Evolutionary conservation across 495 filamentous ascomycete genomes (phyloP).

Genomic region (Neurospora tetraspora): DNA sequence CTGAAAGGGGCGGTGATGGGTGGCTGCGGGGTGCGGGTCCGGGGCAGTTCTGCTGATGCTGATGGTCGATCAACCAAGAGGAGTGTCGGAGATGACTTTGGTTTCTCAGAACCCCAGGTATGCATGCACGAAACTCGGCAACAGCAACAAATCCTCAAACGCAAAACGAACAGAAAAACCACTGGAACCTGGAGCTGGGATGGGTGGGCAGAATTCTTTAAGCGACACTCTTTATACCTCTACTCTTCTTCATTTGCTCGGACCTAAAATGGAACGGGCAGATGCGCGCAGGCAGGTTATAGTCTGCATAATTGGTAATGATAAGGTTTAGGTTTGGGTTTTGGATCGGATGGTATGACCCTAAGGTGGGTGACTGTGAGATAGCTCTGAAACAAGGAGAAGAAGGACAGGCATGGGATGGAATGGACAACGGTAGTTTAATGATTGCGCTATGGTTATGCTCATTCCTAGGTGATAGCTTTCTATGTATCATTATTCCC

Average conservation of each 20-base stretch:
- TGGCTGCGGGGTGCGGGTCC: background rate
- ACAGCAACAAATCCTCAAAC: background rate
- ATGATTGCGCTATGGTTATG: background rate
- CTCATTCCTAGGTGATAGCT: background rate
- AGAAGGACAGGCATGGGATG: background rate
- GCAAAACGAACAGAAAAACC: background rate
- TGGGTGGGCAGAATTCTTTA: background rate
- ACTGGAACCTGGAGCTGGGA: background rate
- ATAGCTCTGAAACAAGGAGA: background rate
- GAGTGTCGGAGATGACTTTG: too few species aligned
- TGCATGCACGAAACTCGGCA: background rate
- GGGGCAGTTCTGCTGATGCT: too few species aligned
- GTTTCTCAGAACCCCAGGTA: too few species aligned
- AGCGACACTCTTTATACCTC: background rate
- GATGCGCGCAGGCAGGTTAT: background rate
- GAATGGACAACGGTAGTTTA: background rate
- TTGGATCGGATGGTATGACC: background rate
- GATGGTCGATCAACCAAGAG: too few species aligned
- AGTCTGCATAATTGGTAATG: conserved; percentile 1
- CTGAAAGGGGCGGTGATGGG: conserved; percentile 1
- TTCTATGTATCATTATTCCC: background rate
- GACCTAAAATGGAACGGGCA: background rate
- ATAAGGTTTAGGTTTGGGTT: background rate
- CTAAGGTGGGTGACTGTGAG: background rate
- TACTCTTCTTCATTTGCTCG: background rate